These are phyloP conservation scores for Combretum micranthum DNA, from an alignment of 345 rosid species.

Conservation along the genomic window DNA sequence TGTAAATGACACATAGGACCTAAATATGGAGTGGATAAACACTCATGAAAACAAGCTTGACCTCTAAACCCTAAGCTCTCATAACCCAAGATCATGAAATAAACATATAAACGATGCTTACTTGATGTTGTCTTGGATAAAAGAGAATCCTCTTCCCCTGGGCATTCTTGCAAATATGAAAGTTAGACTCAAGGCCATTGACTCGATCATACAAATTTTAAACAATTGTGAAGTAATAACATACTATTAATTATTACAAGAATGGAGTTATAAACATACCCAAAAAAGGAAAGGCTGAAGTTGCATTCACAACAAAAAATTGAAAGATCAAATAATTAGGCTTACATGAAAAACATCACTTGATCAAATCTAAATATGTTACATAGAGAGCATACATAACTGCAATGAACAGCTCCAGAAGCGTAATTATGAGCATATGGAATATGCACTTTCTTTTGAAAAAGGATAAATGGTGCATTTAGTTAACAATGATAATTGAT, in stretches of 20 bases:
- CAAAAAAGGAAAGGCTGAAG: not conserved
- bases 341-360: not conserved
- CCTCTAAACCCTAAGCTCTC: no score
- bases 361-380: no score
- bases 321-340: not conserved
- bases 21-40: no score
- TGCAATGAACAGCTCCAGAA: no score
- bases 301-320: not conserved
- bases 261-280: not conserved
- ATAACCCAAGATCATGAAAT: not conserved
- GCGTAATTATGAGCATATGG: no score
- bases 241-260: not conserved
- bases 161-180: slow-evolving; percentile 42
- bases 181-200: slow-evolving; percentile 13
- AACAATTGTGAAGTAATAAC: not conserved
- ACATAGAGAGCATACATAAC: no score
- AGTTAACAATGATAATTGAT: no score
- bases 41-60: no score
- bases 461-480: no score
- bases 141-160: slow-evolving; percentile 66
- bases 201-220: slow-evolving; percentile 8
- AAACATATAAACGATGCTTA: slow-evolving; percentile 25
- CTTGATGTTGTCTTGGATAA: slow-evolving; percentile 71
- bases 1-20: no score
- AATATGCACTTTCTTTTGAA: no score